Percentiles rank a stretch among this genome's conserved stretches.
Conservation (phyloP, 345 rosid species). For the Ceriops decandra region DNA sequence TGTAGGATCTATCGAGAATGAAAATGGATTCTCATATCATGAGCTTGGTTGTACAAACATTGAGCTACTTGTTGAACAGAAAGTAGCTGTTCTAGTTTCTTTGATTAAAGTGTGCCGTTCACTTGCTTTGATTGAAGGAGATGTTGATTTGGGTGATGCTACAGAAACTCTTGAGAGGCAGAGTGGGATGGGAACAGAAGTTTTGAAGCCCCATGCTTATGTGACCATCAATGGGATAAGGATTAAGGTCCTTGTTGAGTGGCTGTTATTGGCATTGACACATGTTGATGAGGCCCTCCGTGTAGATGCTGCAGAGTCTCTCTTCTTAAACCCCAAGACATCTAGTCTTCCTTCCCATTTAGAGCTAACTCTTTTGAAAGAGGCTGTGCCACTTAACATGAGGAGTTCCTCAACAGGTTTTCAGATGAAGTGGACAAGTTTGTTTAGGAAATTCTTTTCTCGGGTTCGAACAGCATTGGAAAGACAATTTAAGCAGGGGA, state of each 20-base stretch:
- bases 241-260: conserved; percentile 62
- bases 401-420: conserved; percentile 87
- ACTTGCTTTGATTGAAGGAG: conserved; percentile 88
- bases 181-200: conserved; percentile 24
- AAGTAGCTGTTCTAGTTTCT: conserved; percentile 76
- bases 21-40: conserved; percentile 33
- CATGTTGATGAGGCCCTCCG: conserved; percentile 90
- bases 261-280: conserved; percentile 84
- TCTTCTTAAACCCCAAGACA: conserved; percentile 84
- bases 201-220: conserved; percentile 40
- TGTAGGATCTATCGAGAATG: conserved; percentile 45
- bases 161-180: conserved; percentile 11
- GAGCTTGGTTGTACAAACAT: conserved; percentile 34
- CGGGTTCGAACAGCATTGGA: conserved; percentile 90
- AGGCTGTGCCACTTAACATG: conserved; percentile 92
- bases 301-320: conserved; percentile 94
- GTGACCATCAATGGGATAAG: conserved; percentile 67
- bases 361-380: conserved; percentile 72
- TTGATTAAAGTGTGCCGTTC: conserved; percentile 87
- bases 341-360: conserved; percentile 80
- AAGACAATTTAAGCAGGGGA: conserved; percentile 74
- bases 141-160: conserved; percentile 52
- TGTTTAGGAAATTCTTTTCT: conserved; percentile 83
- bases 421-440: conserved; percentile 97
- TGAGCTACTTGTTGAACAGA: conserved; percentile 60